Conservation (phyloP, 257 asterid genomes). For the Ajuga chamaepitys region DNA sequence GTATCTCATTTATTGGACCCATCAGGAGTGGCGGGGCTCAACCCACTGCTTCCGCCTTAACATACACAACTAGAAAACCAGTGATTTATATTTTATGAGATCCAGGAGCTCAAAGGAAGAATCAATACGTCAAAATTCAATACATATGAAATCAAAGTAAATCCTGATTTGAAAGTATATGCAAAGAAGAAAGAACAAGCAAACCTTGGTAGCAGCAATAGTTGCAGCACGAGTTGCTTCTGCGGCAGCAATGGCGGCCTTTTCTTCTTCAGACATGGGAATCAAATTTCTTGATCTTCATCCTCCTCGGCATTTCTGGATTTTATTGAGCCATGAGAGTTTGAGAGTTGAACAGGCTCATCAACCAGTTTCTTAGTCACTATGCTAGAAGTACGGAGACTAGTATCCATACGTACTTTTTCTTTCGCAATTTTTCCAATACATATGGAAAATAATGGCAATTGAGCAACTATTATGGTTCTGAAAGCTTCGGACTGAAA, state of each 20-base stretch:
- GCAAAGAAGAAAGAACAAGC: conserved; percentile 19
- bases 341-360: too few relatives aligned
- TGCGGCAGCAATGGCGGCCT: conserved; percentile 84
- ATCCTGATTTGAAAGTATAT: neutral
- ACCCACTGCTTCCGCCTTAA: too few relatives aligned
- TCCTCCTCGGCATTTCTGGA: conserved; percentile 34
- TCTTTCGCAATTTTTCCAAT: conserved; percentile 93
- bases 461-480: neutral
- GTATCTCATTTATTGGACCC: neutral
- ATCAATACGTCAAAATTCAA: neutral
- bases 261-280: conserved; percentile 83
- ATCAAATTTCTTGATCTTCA: conserved; percentile 38
- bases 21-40: neutral
- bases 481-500: neutral
- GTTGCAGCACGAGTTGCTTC: conserved; percentile 95
- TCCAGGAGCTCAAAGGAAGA: too few relatives aligned
- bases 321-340: too few relatives aligned
- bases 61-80: too few relatives aligned
- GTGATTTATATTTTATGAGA: too few relatives aligned
- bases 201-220: conserved; percentile 91
- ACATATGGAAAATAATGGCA: conserved; percentile 35
- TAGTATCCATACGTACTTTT: conserved; percentile 92
- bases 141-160: conserved; percentile 1
- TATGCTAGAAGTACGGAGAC: conserved; percentile 65
- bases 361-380: conserved; percentile 44